Evolutionary conservation across 1,139 yeast species (phyloP).

Genomic region (Meyerozyma athensensis): DNA sequence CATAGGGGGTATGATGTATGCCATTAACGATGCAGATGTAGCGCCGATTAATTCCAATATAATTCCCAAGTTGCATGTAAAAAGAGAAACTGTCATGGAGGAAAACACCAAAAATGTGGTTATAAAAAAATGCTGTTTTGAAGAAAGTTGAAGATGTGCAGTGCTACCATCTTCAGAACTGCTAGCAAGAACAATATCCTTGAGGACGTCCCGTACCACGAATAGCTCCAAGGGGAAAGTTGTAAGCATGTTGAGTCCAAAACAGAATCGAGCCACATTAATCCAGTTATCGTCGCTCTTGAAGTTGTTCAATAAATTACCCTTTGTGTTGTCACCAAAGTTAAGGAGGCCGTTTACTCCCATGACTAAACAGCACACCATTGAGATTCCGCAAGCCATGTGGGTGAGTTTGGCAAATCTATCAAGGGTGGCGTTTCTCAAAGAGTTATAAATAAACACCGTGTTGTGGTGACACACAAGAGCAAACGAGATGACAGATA

Average conservation of each 20-base stretch:
- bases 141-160: conserved; percentile 38
- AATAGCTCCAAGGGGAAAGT: conserved; percentile 89
- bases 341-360: conserved; percentile 76
- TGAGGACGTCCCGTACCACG: conserved; percentile 80
- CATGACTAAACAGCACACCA: conserved; percentile 72
- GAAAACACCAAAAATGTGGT: conserved; percentile 64
- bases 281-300: conserved; percentile 67
- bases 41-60: conserved; percentile 88
- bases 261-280: conserved; percentile 83
- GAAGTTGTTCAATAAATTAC: conserved; percentile 83
- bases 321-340: conserved; percentile 76
- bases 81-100: conserved; percentile 71
- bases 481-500: conserved; percentile 88
- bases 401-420: conserved; percentile 78
- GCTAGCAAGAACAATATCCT: conserved; percentile 48
- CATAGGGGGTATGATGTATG: conserved; percentile 85
- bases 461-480: conserved; percentile 95
- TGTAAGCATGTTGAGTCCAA: conserved; percentile 91
- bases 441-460: conserved; percentile 79
- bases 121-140: conserved; percentile 53
- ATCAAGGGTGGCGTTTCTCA: conserved; percentile 68
- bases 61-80: conserved; percentile 86
- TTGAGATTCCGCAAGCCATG: conserved; percentile 75
- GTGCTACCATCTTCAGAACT: conserved; percentile 21
- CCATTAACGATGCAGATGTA: conserved; percentile 88